A percentile compares a stretch with the other conserved stretches of the same genome.
These are phyloP conservation scores for Diaporthe australafricana DNA, from an alignment of 2,329 filamentous ascomycete genomes.

Conservation along the genomic window DNA sequence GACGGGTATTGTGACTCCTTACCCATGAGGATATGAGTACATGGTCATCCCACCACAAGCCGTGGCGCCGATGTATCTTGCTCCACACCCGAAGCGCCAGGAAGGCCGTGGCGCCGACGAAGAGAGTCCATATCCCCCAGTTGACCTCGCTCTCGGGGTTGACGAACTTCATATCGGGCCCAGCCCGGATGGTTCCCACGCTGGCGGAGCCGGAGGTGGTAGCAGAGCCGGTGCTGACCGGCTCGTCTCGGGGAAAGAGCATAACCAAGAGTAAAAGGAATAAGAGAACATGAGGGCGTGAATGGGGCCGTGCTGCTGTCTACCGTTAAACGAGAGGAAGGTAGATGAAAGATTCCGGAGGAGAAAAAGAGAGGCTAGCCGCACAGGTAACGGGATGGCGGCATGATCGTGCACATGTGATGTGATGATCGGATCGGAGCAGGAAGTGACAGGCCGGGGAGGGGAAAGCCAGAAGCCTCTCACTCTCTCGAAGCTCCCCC, in stretches of 20 bases:
- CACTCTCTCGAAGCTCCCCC: neutral
- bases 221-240: slow-evolving; percentile 15
- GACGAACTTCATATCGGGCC: slow-evolving; percentile 29
- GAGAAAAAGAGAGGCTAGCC: slow-evolving; percentile 5
- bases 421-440: slow-evolving; percentile 25
- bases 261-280: neutral
- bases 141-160: slow-evolving; percentile 38
- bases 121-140: slow-evolving; percentile 39
- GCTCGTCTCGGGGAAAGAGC: slow-evolving; percentile 1
- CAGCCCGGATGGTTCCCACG: slow-evolving; percentile 5
- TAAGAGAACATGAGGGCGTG: neutral
- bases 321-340: neutral
- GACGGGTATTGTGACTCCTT: slow-evolving; percentile 16
- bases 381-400: slow-evolving; percentile 26
- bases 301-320: neutral
- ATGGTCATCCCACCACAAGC: slow-evolving; percentile 40
- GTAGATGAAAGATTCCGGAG: neutral
- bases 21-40: slow-evolving; percentile 41
- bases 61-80: slow-evolving; percentile 32
- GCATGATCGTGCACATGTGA: slow-evolving; percentile 28
- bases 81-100: slow-evolving; percentile 40
- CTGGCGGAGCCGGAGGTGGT: slow-evolving; percentile 10
- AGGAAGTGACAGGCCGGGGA: slow-evolving; percentile 23
- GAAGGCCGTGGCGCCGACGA: slow-evolving; percentile 37
- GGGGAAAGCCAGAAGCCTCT: slow-evolving; percentile 20